These are phyloP conservation scores for Aspergillus vadensis DNA, from an alignment of 2,329 filamentous ascomycete species.

Conservation along the genomic window DNA sequence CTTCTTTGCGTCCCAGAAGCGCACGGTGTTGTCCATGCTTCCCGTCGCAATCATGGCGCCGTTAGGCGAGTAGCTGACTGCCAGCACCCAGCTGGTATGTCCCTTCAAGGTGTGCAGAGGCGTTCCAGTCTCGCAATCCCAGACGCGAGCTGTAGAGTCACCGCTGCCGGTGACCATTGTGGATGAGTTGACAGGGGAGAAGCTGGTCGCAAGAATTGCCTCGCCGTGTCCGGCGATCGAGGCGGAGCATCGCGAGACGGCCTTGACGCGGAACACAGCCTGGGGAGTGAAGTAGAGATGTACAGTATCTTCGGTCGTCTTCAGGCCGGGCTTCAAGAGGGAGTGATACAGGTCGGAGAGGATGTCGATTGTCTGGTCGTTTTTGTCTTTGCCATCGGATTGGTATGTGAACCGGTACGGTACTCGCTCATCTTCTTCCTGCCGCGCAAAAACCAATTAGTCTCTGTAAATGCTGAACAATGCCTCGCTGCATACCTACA, in stretches of 20 bases:
- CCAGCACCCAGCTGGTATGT: conserved; percentile 87
- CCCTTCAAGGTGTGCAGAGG: conserved; percentile 82
- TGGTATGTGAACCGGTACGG: conserved; percentile 68
- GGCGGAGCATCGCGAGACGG: conserved; percentile 85
- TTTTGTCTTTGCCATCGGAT: conserved; percentile 36
- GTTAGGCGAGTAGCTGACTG: conserved; percentile 84
- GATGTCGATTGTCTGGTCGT: conserved; percentile 47
- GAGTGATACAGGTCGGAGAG: conserved; percentile 53
- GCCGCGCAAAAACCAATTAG: conserved; percentile 1
- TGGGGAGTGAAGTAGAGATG: conserved; percentile 73
- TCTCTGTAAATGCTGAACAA: background rate
- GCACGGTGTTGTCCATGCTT: conserved; percentile 89
- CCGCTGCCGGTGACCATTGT: conserved; percentile 85
- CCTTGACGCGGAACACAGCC: conserved; percentile 89
- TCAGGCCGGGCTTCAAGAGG: conserved; percentile 53
- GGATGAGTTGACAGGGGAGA: conserved; percentile 76
- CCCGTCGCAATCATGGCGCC: conserved; percentile 80
- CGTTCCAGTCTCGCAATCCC: conserved; percentile 93
- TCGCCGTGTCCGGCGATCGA: conserved; percentile 89
- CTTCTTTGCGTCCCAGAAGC: conserved; percentile 82
- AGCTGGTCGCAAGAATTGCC: conserved; percentile 82
- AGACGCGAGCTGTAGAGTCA: conserved; percentile 87
- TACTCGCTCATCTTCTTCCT: conserved; percentile 63
- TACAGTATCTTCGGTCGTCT: conserved; percentile 63
- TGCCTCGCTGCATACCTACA: conserved; percentile 49